Percentiles rank a stretch among this genome's conserved stretches.
Conservation (phyloP, 1,284 basidiomycete species). For the Ceratobasidium sp. region DNA sequence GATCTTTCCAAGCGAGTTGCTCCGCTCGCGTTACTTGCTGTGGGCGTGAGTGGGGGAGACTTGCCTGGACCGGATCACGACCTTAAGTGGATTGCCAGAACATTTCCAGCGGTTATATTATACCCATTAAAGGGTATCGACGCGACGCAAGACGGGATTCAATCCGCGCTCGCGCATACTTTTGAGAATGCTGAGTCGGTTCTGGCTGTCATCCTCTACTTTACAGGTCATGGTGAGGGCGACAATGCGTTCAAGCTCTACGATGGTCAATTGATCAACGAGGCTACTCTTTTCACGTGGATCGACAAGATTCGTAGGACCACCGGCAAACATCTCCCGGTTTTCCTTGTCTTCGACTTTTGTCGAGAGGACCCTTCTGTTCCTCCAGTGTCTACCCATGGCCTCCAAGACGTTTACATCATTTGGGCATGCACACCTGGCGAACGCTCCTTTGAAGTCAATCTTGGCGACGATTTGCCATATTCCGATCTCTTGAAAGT, state of each 20-base stretch:
- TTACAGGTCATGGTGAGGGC: neutral
- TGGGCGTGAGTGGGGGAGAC: neutral
- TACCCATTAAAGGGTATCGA: neutral
- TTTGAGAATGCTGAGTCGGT: neutral
- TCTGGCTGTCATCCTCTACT: neutral
- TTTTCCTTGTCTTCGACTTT: neutral
- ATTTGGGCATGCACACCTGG: neutral
- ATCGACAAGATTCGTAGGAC: neutral
- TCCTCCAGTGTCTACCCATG: neutral
- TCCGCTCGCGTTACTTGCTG: neutral
- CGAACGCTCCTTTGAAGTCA: neutral
- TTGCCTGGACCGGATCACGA: slow-evolving; percentile 4
- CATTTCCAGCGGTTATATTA: neutral
- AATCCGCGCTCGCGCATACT: neutral
- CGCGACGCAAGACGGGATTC: neutral
- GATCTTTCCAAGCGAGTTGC: neutral
- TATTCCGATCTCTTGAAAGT: neutral
- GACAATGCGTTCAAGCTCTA: neutral
- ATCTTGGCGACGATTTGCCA: neutral
- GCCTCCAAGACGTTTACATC: neutral
- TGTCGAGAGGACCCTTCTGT: neutral
- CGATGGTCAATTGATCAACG: neutral
- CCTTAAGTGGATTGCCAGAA: neutral
- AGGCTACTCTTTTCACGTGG: neutral
- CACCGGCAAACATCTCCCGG: neutral